phyloP scores from a whole-genome alignment of 805 yeast genomes.

The Wickerhamomyces silvicola region DNA sequence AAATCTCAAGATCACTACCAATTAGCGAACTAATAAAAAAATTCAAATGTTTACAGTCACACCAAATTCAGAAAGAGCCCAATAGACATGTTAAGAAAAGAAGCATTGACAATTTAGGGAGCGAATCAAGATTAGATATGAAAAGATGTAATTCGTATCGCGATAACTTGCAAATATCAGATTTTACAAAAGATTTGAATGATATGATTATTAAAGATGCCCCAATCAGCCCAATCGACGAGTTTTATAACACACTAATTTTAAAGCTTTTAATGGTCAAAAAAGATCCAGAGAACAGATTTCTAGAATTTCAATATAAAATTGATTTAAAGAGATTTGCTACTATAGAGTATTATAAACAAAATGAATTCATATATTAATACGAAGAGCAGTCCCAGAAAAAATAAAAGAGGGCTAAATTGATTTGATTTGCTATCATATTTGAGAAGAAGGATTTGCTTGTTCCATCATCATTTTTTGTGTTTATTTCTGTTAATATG shows the following conservation, averaged over 20 bases:
- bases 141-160: constrained; percentile 13
- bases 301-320: constrained; percentile 11
- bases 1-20: constrained; percentile 9
- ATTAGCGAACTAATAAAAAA: constrained; percentile 11
- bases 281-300: constrained; percentile 9
- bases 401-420: too few species aligned
- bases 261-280: constrained; percentile 4
- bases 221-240: too few species aligned
- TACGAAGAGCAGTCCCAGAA: constrained; percentile 1
- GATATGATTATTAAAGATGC: neutral
- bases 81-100: neutral
- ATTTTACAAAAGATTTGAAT: neutral
- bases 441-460: too few species aligned
- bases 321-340: constrained; percentile 12
- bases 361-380: neutral
- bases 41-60: constrained; percentile 31
- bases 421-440: too few species aligned
- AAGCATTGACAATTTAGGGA: neutral
- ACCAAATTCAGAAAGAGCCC: neutral
- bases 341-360: constrained; percentile 5
- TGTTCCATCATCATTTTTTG: too few species aligned
- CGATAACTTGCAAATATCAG: neutral
- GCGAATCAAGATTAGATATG: constrained; percentile 1
- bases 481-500: too few species aligned
- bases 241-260: constrained; percentile 1